Percentiles rank a stretch among this genome's conserved stretches.
Conservation (phyloP, 2,329 filamentous ascomycete genomes). For the Colletotrichum godetiae region DNA sequence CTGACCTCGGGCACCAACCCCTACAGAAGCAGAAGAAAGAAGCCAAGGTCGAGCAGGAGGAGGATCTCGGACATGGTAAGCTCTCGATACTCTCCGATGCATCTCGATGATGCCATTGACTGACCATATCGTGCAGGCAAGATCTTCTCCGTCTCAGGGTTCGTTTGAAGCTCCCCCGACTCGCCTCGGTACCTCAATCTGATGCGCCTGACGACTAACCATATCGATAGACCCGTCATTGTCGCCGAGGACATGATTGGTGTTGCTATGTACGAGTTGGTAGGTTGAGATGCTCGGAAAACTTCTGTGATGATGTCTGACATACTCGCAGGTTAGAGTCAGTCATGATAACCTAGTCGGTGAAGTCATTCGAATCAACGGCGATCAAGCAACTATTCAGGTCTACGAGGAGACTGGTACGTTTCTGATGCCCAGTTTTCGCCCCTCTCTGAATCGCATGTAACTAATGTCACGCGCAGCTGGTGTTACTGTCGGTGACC, state of each 20-base stretch:
- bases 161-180: slow-evolving; percentile 47
- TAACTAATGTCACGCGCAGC: slow-evolving; percentile 61
- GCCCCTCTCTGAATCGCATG: neutral
- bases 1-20: slow-evolving; percentile 19
- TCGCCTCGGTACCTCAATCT: slow-evolving; percentile 16
- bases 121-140: slow-evolving; percentile 56
- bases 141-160: slow-evolving; percentile 73
- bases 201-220: slow-evolving; percentile 34
- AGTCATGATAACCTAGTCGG: slow-evolving; percentile 92
- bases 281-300: slow-evolving; percentile 54
- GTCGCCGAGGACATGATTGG: slow-evolving; percentile 98
- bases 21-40: slow-evolving; percentile 44
- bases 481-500: slow-evolving; percentile 95
- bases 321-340: slow-evolving; percentile 77
- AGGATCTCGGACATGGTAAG: slow-evolving; percentile 53
- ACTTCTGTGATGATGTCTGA: slow-evolving; percentile 8
- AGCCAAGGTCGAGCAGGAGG: slow-evolving; percentile 47
- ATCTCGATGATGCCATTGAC: slow-evolving; percentile 8
- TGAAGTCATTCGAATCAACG: slow-evolving; percentile 98
- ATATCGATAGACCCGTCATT: slow-evolving; percentile 79
- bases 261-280: slow-evolving; percentile 99
- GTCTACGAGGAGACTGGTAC: slow-evolving; percentile 98
- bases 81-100: neutral
- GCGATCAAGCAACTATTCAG: slow-evolving; percentile 95
- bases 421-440: slow-evolving; percentile 39